Conservation (phyloP, 192 early-diverging fungal genomes). For the Linnemannia hyalina region DNA sequence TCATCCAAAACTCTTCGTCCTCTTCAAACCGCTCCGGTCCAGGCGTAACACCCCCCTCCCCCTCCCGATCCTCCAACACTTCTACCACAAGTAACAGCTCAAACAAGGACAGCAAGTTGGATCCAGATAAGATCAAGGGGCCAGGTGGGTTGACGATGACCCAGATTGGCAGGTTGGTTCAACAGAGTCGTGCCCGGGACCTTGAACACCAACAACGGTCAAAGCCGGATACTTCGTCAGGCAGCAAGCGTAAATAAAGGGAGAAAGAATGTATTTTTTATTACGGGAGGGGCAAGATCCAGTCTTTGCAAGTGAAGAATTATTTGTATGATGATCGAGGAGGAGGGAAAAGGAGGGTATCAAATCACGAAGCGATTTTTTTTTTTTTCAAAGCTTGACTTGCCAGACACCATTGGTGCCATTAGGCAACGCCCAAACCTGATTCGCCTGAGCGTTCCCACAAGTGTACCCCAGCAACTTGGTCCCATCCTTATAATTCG, state of each 20-base stretch:
- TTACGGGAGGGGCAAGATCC: background rate
- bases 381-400: background rate
- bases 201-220: constrained; percentile 23
- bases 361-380: background rate
- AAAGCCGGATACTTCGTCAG: background rate
- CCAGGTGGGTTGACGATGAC: constrained; percentile 61
- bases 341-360: background rate
- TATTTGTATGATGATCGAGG: background rate
- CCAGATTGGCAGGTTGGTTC: constrained; percentile 48
- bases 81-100: background rate
- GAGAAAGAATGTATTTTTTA: background rate
- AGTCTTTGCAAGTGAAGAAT: background rate
- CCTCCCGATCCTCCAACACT: constrained; percentile 1
- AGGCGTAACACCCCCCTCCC: background rate
- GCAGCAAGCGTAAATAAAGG: background rate
- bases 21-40: background rate
- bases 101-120: constrained; percentile 5
- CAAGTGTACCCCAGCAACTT: constrained; percentile 7
- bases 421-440: constrained; percentile 18
- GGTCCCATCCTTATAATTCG: constrained; percentile 10
- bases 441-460: constrained; percentile 13
- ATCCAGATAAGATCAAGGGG: constrained; percentile 63
- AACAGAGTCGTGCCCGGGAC: constrained; percentile 43
- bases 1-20: background rate
- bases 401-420: constrained; percentile 18